Conservation (phyloP, 768 basidiomycete species). For the Suillus subluteus region DNA sequence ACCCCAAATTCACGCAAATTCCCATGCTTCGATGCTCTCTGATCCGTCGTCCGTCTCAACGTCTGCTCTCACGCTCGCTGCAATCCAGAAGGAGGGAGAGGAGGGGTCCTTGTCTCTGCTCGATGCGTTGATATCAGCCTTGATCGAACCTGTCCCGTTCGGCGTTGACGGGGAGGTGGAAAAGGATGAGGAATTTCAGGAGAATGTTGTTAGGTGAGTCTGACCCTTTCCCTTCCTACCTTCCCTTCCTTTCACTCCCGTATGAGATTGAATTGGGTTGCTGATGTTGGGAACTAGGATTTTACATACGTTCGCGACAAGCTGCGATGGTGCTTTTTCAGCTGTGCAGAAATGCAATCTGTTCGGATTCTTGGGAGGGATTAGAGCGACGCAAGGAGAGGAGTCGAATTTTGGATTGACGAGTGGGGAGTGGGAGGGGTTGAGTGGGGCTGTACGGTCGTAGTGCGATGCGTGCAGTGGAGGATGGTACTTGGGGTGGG, state of each 20-base stretch:
- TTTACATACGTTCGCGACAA: conserved; percentile 32
- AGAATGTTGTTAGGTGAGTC: conserved; percentile 53
- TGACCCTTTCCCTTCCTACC: background rate
- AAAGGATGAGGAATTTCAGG: conserved; percentile 54
- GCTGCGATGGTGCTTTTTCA: conserved; percentile 40
- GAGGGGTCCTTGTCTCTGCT: conserved; percentile 24
- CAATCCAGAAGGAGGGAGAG: conserved; percentile 35
- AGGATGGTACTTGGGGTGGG: too few relatives aligned
- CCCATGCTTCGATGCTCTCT: conserved; percentile 61
- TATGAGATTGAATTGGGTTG: background rate
- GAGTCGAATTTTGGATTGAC: conserved; percentile 4
- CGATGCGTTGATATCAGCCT: conserved; percentile 51
- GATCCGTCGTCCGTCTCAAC: conserved; percentile 50
- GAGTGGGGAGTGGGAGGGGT: too few relatives aligned
- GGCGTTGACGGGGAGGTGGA: conserved; percentile 68
- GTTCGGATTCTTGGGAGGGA: conserved; percentile 27
- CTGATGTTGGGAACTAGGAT: too few relatives aligned
- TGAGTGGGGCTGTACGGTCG: too few relatives aligned
- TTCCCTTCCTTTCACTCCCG: too few relatives aligned
- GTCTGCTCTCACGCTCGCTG: conserved; percentile 31
- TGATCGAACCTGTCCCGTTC: conserved; percentile 61
- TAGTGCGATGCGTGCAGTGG: too few relatives aligned
- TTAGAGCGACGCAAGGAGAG: conserved; percentile 7
- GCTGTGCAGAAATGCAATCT: conserved; percentile 35
- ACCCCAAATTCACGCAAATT: too few relatives aligned